phyloP scores from a whole-genome alignment of 768 basidiomycete species.

The Phallus indusiatus region DNA sequence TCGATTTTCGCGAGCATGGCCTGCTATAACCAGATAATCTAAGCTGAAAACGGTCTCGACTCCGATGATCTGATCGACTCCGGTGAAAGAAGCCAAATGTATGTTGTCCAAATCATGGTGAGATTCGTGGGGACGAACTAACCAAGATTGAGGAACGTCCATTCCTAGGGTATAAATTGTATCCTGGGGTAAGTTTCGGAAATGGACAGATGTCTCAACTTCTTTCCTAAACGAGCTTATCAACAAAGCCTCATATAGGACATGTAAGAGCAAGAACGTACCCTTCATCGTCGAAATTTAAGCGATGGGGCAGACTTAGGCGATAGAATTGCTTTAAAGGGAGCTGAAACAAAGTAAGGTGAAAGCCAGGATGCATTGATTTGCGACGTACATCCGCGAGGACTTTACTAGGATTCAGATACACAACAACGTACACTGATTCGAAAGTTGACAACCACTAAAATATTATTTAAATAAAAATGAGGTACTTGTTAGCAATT shows the following conservation, averaged over 20 bases:
- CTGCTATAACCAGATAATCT: constrained; percentile 88
- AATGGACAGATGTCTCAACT: constrained; percentile 45
- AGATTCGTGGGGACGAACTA: constrained; percentile 82
- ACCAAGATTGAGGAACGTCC: constrained; percentile 88
- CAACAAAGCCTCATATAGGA: background rate
- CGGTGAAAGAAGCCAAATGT: constrained; percentile 58
- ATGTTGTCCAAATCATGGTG: constrained; percentile 95
- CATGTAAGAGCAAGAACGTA: constrained; percentile 26
- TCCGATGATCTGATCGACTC: constrained; percentile 39
- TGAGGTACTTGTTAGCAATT: background rate
- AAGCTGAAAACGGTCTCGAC: constrained; percentile 78
- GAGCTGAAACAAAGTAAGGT: constrained; percentile 36
- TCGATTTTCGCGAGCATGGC: constrained; percentile 77
- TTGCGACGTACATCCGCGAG: constrained; percentile 53
- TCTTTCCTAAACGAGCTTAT: constrained; percentile 38
- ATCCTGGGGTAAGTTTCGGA: constrained; percentile 67
- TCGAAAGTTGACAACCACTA: constrained; percentile 61
- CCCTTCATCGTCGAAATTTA: constrained; percentile 65
- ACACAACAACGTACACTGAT: constrained; percentile 61
- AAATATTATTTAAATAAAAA: constrained; percentile 3
- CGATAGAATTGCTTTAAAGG: constrained; percentile 92
- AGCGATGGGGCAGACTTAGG: constrained; percentile 49
- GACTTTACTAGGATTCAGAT: constrained; percentile 56
- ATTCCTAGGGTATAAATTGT: constrained; percentile 92
- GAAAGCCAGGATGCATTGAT: background rate